phyloP scores from a whole-genome alignment of 352 stramenopile species.

The Peronospora belbahrii region DNA sequence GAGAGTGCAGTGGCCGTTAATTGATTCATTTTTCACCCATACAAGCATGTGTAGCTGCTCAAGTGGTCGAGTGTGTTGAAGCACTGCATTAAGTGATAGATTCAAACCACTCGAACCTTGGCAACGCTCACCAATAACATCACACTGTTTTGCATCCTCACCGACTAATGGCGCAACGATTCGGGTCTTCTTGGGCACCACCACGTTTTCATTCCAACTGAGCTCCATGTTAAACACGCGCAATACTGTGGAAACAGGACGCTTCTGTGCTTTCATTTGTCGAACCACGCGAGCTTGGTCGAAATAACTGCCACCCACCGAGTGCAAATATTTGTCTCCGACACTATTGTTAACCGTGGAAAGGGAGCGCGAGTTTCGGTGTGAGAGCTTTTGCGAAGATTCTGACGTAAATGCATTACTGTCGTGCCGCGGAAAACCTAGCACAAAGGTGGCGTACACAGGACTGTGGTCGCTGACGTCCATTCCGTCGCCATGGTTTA shows the following conservation, averaged over 20 bases:
- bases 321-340: conserved; percentile 21
- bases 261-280: conserved; percentile 46
- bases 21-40: conserved; percentile 74
- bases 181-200: conserved; percentile 75
- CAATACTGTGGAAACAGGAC: conserved; percentile 58
- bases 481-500: conserved; percentile 78
- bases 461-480: conserved; percentile 80
- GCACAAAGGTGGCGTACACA: conserved; percentile 66
- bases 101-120: conserved; percentile 44
- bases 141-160: conserved; percentile 69
- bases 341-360: conserved; percentile 31
- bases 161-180: conserved; percentile 68
- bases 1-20: conserved; percentile 73
- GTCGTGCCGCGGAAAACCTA: conserved; percentile 53
- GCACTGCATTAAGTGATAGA: conserved; percentile 63
- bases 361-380: conserved; percentile 42
- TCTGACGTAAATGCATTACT: conserved; percentile 13
- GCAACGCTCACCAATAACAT: conserved; percentile 64
- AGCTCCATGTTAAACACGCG: conserved; percentile 72
- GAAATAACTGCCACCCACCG: conserved; percentile 59
- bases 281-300: conserved; percentile 65
- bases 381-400: conserved; percentile 14
- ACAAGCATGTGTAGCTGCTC: conserved; percentile 81
- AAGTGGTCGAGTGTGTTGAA: conserved; percentile 61
- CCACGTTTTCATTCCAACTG: conserved; percentile 53